Percentiles rank a stretch among this genome's conserved stretches.
Conservation (phyloP, 495 filamentous ascomycete species). For the Emericellopsis terricola region DNA sequence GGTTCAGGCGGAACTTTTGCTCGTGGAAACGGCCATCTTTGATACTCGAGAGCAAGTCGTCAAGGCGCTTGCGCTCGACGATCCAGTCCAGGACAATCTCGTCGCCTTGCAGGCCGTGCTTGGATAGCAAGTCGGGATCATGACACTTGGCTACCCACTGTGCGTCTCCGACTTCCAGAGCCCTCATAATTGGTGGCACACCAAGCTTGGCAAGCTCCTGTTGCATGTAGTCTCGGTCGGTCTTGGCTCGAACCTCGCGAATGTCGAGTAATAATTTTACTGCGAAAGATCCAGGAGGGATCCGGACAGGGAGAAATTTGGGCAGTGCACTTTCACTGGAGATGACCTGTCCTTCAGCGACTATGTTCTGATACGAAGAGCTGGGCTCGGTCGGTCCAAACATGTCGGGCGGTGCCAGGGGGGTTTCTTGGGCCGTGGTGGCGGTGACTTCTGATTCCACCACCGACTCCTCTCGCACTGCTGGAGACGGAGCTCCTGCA, state of each 20-base stretch:
- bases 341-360: conserved; percentile 19
- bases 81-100: conserved; percentile 71
- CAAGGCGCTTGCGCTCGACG: conserved; percentile 65
- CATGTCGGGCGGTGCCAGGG: neutral
- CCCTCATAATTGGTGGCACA: conserved; percentile 42
- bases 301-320: conserved; percentile 36
- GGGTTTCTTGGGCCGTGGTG: neutral
- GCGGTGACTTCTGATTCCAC: neutral
- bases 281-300: conserved; percentile 48
- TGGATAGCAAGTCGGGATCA: conserved; percentile 34
- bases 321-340: conserved; percentile 21
- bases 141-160: conserved; percentile 67
- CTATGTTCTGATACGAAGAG: conserved; percentile 15
- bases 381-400: conserved; percentile 2
- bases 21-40: conserved; percentile 75
- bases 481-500: too few species aligned
- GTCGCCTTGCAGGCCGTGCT: conserved; percentile 44
- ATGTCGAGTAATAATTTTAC: conserved; percentile 59
- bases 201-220: conserved; percentile 51
- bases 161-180: conserved; percentile 56
- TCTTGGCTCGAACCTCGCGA: conserved; percentile 61
- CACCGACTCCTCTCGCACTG: neutral
- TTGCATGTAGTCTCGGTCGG: conserved; percentile 63
- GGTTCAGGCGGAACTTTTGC: conserved; percentile 64
- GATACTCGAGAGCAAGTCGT: conserved; percentile 63